Conservation (phyloP, 345 rosid species). For the Camelina neglecta region DNA sequence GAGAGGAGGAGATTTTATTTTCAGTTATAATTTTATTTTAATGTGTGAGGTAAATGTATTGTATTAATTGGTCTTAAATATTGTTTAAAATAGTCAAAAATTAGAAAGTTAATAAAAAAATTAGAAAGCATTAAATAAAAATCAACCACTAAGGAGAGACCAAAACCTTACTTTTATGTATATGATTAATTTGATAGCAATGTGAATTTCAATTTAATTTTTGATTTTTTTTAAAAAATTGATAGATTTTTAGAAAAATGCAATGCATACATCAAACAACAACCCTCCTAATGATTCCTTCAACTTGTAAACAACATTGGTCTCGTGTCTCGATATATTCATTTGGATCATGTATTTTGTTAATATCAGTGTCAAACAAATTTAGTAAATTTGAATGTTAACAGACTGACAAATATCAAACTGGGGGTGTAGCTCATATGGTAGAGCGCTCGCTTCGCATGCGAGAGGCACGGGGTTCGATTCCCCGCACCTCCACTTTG, state of each 20-base stretch:
- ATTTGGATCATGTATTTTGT: not conserved
- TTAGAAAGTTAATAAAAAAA: no score
- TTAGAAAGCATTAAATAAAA: no score
- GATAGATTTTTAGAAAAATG: not conserved
- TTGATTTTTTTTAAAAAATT: not conserved
- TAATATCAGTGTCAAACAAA: not conserved
- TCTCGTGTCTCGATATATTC: not conserved
- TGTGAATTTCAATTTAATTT: not conserved
- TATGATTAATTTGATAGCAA: not conserved
- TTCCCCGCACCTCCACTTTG: slow-evolving; percentile 66
- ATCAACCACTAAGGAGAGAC: no score
- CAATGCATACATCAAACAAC: not conserved
- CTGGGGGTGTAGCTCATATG: slow-evolving; percentile 40
- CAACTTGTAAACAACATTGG: not conserved
- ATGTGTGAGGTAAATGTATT: no score
- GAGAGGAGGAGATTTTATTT: no score
- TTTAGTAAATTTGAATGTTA: not conserved
- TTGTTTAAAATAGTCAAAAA: no score
- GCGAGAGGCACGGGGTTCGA: slow-evolving; percentile 71
- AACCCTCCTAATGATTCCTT: not conserved
- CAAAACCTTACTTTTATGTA: no score
- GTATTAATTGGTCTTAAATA: no score
- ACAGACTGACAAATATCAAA: not conserved
- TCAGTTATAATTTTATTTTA: no score
- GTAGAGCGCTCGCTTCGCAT: slow-evolving; percentile 84